Conservation (phyloP, 805 yeast species). For the Yarrowia keelungensis region DNA sequence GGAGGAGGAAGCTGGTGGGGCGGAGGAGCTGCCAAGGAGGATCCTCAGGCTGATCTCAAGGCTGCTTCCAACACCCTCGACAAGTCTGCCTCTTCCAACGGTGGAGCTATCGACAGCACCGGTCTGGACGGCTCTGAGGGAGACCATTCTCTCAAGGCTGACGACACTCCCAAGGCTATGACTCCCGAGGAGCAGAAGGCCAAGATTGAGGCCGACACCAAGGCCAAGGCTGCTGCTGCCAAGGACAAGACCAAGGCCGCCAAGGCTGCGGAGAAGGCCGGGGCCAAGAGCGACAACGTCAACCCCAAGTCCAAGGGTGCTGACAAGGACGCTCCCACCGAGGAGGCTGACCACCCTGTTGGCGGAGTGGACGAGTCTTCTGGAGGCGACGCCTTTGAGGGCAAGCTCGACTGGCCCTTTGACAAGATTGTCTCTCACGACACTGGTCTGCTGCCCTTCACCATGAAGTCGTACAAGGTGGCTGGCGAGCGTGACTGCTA, state of each 20-base stretch:
- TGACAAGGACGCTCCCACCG: slow-evolving; percentile 43
- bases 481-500: slow-evolving; percentile 63
- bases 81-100: background rate
- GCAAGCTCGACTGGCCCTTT: slow-evolving; percentile 47
- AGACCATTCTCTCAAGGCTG: background rate
- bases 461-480: slow-evolving; percentile 63
- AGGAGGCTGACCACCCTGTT: slow-evolving; percentile 40
- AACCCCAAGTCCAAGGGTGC: slow-evolving; percentile 19
- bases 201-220: slow-evolving; percentile 44
- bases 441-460: slow-evolving; percentile 78
- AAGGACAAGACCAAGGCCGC: slow-evolving; percentile 50
- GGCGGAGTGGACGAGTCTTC: slow-evolving; percentile 48
- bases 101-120: slow-evolving; percentile 8
- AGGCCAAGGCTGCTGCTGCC: slow-evolving; percentile 45
- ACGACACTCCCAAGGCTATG: slow-evolving; percentile 10
- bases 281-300: slow-evolving; percentile 50
- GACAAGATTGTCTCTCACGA: slow-evolving; percentile 63
- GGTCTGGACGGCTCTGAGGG: slow-evolving; percentile 21
- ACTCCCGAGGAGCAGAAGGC: slow-evolving; percentile 49
- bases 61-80: slow-evolving; percentile 37
- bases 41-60: slow-evolving; percentile 40
- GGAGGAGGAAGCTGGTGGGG: slow-evolving; percentile 32
- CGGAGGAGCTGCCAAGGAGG: slow-evolving; percentile 28
- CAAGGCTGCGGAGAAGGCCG: slow-evolving; percentile 51
- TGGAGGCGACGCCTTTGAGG: slow-evolving; percentile 58